These are phyloP conservation scores for Boeremia lycopersici DNA, from an alignment of 2,329 filamentous ascomycete species.

Conservation along the genomic window DNA sequence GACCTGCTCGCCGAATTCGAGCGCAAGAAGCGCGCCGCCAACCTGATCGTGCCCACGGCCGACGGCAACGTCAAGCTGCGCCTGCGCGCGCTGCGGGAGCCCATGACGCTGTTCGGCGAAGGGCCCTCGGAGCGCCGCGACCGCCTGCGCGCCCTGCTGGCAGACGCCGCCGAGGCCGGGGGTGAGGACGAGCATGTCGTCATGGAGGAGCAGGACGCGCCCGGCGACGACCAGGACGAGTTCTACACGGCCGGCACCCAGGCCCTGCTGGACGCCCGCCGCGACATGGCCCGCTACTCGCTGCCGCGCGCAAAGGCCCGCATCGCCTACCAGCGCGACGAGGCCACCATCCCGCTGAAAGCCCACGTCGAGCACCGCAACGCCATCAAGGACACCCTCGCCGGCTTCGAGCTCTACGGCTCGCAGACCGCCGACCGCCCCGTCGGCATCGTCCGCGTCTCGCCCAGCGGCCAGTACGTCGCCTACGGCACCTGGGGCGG, in stretches of 20 bases:
- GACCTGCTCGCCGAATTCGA: constrained; percentile 87
- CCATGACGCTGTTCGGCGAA: constrained; percentile 93
- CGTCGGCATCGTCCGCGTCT: constrained; percentile 88
- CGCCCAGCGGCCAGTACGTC: constrained; percentile 80
- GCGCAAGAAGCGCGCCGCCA: constrained; percentile 85
- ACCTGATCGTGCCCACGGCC: constrained; percentile 91
- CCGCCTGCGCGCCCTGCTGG: constrained; percentile 80
- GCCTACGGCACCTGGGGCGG: constrained; percentile 95
- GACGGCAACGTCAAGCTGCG: constrained; percentile 77
- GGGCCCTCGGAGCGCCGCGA: constrained; percentile 84
- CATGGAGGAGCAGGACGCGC: constrained; percentile 61
- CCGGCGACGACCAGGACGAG: constrained; percentile 70
- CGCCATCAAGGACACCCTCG: constrained; percentile 79
- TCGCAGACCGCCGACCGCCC: constrained; percentile 92
- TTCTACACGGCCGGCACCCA: constrained; percentile 88
- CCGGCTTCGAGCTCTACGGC: constrained; percentile 87
- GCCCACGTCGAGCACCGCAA: constrained; percentile 94
- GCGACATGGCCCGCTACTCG: constrained; percentile 81
- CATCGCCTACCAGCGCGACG: constrained; percentile 76
- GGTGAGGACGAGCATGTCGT: constrained; percentile 59
- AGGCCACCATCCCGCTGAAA: constrained; percentile 81
- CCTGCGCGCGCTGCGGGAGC: constrained; percentile 87
- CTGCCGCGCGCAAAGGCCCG: constrained; percentile 80
- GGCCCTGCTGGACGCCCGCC: constrained; percentile 75
- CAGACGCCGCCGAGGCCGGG: constrained; percentile 70